Evolutionary conservation across 1,284 basidiomycete genomes (phyloP), one percentile per base, ranked within the genome.

Genomic region (Trichosporon coremiiforme): DNA sequence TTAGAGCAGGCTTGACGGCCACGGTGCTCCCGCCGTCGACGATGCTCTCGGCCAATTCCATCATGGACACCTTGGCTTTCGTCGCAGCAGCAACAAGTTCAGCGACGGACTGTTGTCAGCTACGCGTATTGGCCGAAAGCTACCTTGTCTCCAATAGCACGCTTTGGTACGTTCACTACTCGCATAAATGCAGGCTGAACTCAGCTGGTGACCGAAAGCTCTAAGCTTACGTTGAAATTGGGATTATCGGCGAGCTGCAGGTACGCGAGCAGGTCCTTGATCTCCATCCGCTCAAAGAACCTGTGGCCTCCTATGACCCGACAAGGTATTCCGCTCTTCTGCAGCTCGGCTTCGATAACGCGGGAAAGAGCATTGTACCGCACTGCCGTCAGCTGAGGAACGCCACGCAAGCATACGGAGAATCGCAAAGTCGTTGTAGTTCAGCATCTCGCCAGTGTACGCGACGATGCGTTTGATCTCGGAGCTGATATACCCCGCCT

Each of bases 191-290:
- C 93, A 6, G 89, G 92, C 83, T 82, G 50, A 5, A 15, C 4
- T 60, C 45, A 68, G 65, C 36, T 15, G 17, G 9, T 10, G 0
- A 5, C 15, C 15, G 25, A 25, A 25, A 25, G 6, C 12, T 25
- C 25, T 25, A 35, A 35, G 33, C 80, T 72, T 60, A 81, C 81
- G 5, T 85, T 85, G 76, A 91, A 95, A 13, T 86, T 84, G 0
- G 92, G 89, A 78, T 96, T 96, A 75, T 95, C 93, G 1, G 91
- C 86, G 1, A 96, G 85, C 78, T 94, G 93, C 0, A 95, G 84
- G 81, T 96, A 96, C 1, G 91, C 90, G n/a, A 96, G 84, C 25
- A 95, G 75, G 79, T 95, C 93, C 84, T 94, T 95, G 79, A 97
- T 88, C 85, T 93, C 92, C 74, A 88, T 81, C 8, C 93, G 89